phyloP scores from a whole-genome alignment of 2,329 filamentous ascomycete species.

The Botrytis cinerea region DNA sequence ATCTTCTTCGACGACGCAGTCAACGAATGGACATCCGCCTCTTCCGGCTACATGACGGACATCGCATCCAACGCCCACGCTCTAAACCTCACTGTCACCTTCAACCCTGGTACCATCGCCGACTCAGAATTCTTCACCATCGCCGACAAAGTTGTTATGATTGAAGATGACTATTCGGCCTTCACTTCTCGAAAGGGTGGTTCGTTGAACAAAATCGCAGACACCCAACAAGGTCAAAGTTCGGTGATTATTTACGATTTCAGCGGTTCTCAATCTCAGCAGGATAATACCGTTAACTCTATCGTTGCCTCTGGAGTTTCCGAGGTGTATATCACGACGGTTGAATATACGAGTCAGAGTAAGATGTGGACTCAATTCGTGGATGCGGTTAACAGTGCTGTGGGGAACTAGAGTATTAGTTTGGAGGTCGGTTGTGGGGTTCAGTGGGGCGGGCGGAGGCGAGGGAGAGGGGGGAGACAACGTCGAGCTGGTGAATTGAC shows the following conservation, averaged over 20 bases:
- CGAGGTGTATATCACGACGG: constrained; percentile 15
- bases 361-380: constrained; percentile 8
- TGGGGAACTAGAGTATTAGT: background rate
- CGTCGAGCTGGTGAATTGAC: background rate
- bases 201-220: background rate
- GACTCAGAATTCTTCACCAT: background rate
- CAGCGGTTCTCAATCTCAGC: background rate
- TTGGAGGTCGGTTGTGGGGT: background rate
- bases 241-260: constrained; percentile 18
- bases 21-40: background rate
- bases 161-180: background rate
- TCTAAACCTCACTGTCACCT: background rate
- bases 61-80: background rate
- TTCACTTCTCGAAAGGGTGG: background rate
- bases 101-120: constrained; percentile 17
- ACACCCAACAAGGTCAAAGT: background rate
- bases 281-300: background rate
- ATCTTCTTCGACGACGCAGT: constrained; percentile 23
- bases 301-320: background rate
- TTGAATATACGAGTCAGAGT: constrained; percentile 12
- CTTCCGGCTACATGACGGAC: constrained; percentile 8
- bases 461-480: too few species aligned
- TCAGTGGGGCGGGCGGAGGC: background rate
- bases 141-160: constrained; percentile 17
- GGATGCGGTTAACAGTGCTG: background rate